Evolutionary conservation across 495 filamentous ascomycete genomes (phyloP).

Genomic region (Gamarada debralockiae): DNA sequence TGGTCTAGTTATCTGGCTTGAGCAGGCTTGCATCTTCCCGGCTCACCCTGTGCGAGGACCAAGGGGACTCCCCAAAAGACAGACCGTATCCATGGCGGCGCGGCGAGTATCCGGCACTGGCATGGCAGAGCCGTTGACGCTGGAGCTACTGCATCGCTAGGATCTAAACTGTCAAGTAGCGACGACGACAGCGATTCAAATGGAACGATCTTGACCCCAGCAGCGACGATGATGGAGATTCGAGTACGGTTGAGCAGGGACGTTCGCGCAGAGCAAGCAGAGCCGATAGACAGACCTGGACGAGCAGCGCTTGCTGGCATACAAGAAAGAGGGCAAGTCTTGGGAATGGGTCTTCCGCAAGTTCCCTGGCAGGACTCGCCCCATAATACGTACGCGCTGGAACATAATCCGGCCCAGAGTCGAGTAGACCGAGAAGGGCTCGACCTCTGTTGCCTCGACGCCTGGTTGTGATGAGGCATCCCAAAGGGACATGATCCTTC

Average conservation of each 20-base stretch:
- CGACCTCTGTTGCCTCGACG: no score
- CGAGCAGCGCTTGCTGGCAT: no score
- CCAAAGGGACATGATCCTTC: no score
- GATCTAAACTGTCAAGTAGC: no score
- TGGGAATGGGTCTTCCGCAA: neutral
- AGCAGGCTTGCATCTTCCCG: conserved; percentile 9
- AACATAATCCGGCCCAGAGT: neutral
- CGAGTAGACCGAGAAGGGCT: no score
- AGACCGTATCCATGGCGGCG: neutral
- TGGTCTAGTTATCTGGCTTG: conserved; percentile 8
- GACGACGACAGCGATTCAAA: conserved; percentile 6
- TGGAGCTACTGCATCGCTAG: conserved; percentile 1
- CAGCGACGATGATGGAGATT: conserved; percentile 2
- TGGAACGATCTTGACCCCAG: conserved; percentile 8
- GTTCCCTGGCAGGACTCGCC: neutral
- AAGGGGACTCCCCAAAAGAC: conserved; percentile 6
- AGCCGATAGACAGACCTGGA: no score
- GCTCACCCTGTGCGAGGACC: conserved; percentile 5
- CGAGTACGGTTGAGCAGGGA: no score
- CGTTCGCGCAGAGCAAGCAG: no score
- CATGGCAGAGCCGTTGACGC: conserved; percentile 8
- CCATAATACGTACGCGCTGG: no score
- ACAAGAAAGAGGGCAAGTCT: no score
- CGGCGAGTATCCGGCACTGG: neutral
- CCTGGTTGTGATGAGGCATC: no score